phyloP scores from a whole-genome alignment of 2,329 filamentous ascomycete genomes.

The Aspergillus ochraceoroseus region DNA sequence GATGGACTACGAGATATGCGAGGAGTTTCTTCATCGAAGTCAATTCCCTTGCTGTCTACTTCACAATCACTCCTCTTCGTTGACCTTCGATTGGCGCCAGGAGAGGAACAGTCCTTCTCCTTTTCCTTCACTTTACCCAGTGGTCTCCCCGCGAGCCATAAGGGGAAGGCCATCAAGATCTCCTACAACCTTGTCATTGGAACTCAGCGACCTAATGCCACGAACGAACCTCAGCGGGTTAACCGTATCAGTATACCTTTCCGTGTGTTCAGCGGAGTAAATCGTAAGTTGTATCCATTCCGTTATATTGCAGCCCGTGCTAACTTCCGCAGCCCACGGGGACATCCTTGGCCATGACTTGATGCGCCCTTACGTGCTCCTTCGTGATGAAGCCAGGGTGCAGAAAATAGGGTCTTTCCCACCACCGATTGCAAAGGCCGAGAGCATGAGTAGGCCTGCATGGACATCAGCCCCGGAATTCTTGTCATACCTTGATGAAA shows the following conservation, averaged over 20 bases:
- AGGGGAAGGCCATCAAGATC: conserved; percentile 90
- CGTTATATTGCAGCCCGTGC: background rate
- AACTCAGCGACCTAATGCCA: conserved; percentile 76
- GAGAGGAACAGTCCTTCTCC: conserved; percentile 80
- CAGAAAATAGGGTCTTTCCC: conserved; percentile 45
- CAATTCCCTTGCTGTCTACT: conserved; percentile 86
- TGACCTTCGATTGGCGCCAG: conserved; percentile 78
- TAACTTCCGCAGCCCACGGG: conserved; percentile 55
- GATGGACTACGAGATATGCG: conserved; percentile 96
- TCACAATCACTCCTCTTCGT: conserved; percentile 96
- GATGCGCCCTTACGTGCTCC: conserved; percentile 86
- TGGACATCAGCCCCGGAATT: conserved; percentile 59
- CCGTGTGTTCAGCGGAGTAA: conserved; percentile 86
- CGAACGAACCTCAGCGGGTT: conserved; percentile 71
- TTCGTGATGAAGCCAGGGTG: conserved; percentile 74
- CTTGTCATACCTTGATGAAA: conserved; percentile 68
- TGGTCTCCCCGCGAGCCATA: conserved; percentile 85
- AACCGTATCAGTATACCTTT: conserved; percentile 91
- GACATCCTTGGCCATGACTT: conserved; percentile 89
- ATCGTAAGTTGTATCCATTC: conserved; percentile 48
- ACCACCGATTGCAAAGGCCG: conserved; percentile 39
- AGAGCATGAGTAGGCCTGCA: conserved; percentile 41
- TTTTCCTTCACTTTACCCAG: conserved; percentile 82
- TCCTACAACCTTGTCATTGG: conserved; percentile 86
- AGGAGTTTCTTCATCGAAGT: conserved; percentile 75